Percentiles rank a stretch among this genome's conserved stretches.
These are phyloP conservation scores for Pyrenophora seminiperda DNA, from an alignment of 2,329 filamentous ascomycete species.

Conservation along the genomic window DNA sequence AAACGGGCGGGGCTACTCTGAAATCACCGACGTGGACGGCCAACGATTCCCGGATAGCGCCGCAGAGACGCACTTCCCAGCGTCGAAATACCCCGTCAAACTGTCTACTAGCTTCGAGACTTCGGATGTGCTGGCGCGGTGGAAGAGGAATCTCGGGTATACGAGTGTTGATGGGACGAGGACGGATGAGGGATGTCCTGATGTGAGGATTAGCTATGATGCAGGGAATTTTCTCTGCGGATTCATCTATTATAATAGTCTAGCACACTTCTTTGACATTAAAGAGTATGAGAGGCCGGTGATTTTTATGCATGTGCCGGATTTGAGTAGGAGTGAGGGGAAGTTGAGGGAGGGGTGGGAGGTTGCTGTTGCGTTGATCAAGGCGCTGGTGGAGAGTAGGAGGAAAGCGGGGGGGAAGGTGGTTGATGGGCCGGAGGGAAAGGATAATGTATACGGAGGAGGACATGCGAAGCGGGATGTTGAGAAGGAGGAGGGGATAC, in stretches of 20 bases:
- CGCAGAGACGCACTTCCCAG: slow-evolving; percentile 26
- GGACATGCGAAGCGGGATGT: not conserved
- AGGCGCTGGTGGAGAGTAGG: slow-evolving; percentile 41
- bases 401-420: slow-evolving; percentile 24
- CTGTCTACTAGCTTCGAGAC: slow-evolving; percentile 42
- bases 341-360: slow-evolving; percentile 34
- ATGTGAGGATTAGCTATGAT: slow-evolving; percentile 39
- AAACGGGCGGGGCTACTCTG: slow-evolving; percentile 36
- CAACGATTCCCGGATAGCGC: slow-evolving; percentile 27
- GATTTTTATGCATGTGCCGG: slow-evolving; percentile 44
- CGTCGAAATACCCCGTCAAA: slow-evolving; percentile 23
- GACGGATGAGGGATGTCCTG: slow-evolving; percentile 11
- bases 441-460: too few relatives aligned
- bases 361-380: slow-evolving; percentile 41
- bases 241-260: slow-evolving; percentile 45
- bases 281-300: slow-evolving; percentile 36
- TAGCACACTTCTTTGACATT: slow-evolving; percentile 36
- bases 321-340: slow-evolving; percentile 36
- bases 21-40: slow-evolving; percentile 44
- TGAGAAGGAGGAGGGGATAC: not conserved
- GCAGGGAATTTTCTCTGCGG: slow-evolving; percentile 47
- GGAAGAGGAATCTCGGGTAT: slow-evolving; percentile 28
- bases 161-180: not conserved
- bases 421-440: slow-evolving; percentile 2
- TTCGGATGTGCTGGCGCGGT: slow-evolving; percentile 39